Evolutionary conservation across 164 flowering plant species (phyloP), one percentile per base, ranked within the genome.

Genomic region (Tinospora cordifolia): DNA sequence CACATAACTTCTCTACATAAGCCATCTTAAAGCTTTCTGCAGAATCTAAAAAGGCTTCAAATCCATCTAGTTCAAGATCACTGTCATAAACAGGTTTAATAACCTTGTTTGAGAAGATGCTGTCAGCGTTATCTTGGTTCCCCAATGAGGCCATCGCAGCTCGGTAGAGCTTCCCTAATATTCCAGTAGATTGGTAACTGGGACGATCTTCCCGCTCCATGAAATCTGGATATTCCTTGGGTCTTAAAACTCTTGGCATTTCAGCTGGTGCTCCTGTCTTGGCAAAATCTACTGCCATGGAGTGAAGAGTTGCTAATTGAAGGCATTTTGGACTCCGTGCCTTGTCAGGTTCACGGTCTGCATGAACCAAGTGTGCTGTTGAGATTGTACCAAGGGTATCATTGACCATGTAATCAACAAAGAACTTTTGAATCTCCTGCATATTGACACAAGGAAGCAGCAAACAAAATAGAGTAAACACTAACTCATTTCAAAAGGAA

Each of bases 211-310:
- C 75, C 51, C 97, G 86, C 82, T 88, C 96, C 92, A 92, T 82
- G 84, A 92, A 92, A 80, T 92, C 98, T 6, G 98, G 99, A 71
- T 80, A 92, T 46, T 83, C 91, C 69, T 73, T 85, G 26, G 93
- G 98, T 75, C 81, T 92, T 63, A 95, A 77, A 30, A 60, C 72
- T 57, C 73, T 62, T 19, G 97, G 97, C 96, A 92, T 91, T 82
- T 87, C 94, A 6, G 99, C 98, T 11, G 97, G 93, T 64, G 94
- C 90, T 22, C 99, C 98, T 0, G 93, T 87, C 78, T 95, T 95
- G 40, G 98, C 99, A 77, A 91, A 92, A 78, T 95, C 97, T n/a
- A 92, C 99, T 21, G 96, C 99, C 93, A 88, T 90, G 26, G 97
- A 92, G 75, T 89, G 98, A 64, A 95, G 97, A 17, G 62, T 72